Evolutionary conservation across 345 rosid species (phyloP).

Genomic region (Salix koriyanagi): DNA sequence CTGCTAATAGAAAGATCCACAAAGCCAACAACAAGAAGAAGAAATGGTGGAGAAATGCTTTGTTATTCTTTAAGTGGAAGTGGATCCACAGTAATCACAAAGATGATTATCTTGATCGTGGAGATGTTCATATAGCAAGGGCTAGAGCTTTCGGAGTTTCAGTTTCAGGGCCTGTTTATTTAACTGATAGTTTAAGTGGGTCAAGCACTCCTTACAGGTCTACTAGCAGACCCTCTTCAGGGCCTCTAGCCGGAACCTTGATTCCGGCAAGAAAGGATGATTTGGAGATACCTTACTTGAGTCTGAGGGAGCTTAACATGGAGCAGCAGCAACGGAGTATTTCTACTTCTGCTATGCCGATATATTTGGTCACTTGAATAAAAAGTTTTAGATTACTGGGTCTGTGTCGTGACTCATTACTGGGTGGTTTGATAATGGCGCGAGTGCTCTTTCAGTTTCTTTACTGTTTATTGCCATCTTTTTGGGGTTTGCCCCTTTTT

Average conservation of each 20-base stretch:
- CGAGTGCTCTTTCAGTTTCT: background rate
- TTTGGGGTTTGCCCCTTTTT: background rate
- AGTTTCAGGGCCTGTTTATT: constrained; percentile 64
- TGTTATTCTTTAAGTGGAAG: constrained; percentile 62
- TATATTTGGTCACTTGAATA: constrained; percentile 22
- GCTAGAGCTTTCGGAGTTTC: constrained; percentile 45
- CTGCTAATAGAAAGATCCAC: constrained; percentile 32
- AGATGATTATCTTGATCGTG: background rate
- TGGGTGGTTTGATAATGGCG: background rate
- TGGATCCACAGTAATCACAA: constrained; percentile 25
- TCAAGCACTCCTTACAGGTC: constrained; percentile 56
- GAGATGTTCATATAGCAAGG: constrained; percentile 44
- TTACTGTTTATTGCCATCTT: background rate
- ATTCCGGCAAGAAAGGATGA: constrained; percentile 46
- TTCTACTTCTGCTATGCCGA: constrained; percentile 41
- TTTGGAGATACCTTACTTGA: constrained; percentile 56
- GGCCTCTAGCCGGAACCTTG: constrained; percentile 62
- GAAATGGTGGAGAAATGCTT: constrained; percentile 78
- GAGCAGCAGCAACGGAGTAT: constrained; percentile 42
- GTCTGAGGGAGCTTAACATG: constrained; percentile 72
- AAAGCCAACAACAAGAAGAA: constrained; percentile 54
- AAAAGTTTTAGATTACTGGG: background rate
- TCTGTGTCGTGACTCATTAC: background rate
- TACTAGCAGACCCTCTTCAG: constrained; percentile 49
- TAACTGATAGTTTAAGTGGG: constrained; percentile 67